Percentiles rank a stretch among this genome's conserved stretches.
These are phyloP conservation scores for Leishmania mexicana DNA, from an alignment of 208 protist species.

Conservation along the genomic window DNA sequence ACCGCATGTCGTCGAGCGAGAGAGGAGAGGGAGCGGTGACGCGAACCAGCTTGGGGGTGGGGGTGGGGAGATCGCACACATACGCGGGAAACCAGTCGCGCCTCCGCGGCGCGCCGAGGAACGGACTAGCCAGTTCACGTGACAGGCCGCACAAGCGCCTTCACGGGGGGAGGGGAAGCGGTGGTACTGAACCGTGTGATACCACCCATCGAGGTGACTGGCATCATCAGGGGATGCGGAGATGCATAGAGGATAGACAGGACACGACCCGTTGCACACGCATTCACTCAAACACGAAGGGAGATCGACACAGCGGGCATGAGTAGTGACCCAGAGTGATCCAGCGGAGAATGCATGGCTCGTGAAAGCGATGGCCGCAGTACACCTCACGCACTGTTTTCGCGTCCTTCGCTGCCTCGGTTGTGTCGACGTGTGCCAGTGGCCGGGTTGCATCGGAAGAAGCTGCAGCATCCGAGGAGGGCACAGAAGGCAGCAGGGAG, in stretches of 20 bases:
- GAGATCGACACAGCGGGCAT: slow-evolving; percentile 40
- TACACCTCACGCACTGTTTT: slow-evolving; percentile 20
- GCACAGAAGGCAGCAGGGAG: not conserved
- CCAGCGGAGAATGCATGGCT: slow-evolving; percentile 34
- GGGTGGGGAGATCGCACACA: too few relatives aligned
- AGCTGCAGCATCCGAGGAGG: not conserved
- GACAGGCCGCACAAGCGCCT: too few relatives aligned
- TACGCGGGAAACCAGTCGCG: too few relatives aligned
- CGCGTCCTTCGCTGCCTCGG: not conserved
- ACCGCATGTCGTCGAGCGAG: too few relatives aligned
- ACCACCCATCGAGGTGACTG: not conserved
- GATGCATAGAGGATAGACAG: not conserved
- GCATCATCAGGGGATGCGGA: not conserved
- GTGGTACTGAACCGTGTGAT: not conserved
- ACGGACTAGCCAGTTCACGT: too few relatives aligned
- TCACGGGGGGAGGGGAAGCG: not conserved
- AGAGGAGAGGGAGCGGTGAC: too few relatives aligned
- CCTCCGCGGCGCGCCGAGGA: too few relatives aligned
- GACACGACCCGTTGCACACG: not conserved
- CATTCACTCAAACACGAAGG: slow-evolving; percentile 25
- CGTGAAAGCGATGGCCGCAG: slow-evolving; percentile 44
- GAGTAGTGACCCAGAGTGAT: slow-evolving; percentile 27
- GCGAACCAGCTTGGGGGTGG: too few relatives aligned
- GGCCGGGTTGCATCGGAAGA: not conserved
- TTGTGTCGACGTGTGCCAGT: not conserved